phyloP scores from a whole-genome alignment of 768 basidiomycete genomes.

The Amanita pseudoporphyria region DNA sequence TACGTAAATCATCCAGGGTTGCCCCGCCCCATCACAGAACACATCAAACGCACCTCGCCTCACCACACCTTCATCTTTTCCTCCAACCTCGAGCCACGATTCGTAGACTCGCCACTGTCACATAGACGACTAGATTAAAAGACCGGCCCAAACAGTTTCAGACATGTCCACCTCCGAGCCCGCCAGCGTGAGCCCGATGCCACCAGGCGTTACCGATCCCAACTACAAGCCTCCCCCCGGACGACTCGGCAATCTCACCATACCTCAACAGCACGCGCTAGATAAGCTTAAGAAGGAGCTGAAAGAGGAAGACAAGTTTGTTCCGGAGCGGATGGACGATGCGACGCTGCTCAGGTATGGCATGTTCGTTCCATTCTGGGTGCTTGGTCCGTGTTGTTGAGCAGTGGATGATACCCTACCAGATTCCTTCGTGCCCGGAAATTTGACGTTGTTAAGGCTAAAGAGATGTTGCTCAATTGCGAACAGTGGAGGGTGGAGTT shows the following conservation, averaged over 20 bases:
- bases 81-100: too few relatives aligned
- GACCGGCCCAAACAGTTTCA: neutral
- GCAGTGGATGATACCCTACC: neutral
- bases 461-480: conserved; percentile 70
- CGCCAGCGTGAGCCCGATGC: conserved; percentile 46
- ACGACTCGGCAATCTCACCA: conserved; percentile 63
- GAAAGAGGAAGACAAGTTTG: conserved; percentile 48
- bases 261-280: conserved; percentile 51
- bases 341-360: conserved; percentile 49
- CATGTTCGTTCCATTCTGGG: conserved; percentile 8
- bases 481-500: conserved; percentile 91
- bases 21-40: too few relatives aligned
- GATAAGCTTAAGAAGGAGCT: conserved; percentile 60
- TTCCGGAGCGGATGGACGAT: conserved; percentile 60
- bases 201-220: conserved; percentile 51
- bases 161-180: conserved; percentile 13
- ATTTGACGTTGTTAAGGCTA: conserved; percentile 78
- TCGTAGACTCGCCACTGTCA: neutral
- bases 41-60: too few relatives aligned
- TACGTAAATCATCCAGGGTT: too few relatives aligned
- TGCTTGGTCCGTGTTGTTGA: too few relatives aligned
- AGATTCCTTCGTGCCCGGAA: conserved; percentile 91
- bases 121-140: neutral
- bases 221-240: conserved; percentile 62
- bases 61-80: too few relatives aligned